Evolutionary conservation across 2,329 filamentous ascomycete species (phyloP), one percentile per base, ranked within the genome.

Genomic region (Plectosphaerella sp.): DNA sequence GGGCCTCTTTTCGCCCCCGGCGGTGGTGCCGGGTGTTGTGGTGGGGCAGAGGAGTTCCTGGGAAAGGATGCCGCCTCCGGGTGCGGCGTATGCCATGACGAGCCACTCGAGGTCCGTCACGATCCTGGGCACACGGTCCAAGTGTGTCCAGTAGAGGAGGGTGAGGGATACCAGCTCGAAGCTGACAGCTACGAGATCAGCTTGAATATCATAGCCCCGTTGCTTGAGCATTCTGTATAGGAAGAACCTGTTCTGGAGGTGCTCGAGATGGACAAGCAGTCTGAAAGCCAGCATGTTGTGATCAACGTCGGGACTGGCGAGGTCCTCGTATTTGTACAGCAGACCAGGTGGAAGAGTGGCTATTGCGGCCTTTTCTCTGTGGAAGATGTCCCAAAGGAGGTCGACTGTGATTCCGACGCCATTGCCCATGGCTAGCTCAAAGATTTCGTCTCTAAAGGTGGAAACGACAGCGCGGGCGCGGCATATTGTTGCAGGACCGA

Each of bases 161-260:
- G 74, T 76, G 11, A 74, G 58, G 1, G 69, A 68, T 1, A 79
- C 72, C 64, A 80, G 70, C 55, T 78, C 71, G 20, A 72, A 75
- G 41, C 75, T 77, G 20, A 73, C 68, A 1, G 70, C 61, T 7
- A 79, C 61, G 10, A 78, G 62, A 14, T 72, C 66, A 0, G 69
- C 69, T 9, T 70, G 64, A 9, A 70, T 67, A 0, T 64, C 57
- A 12, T 70, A 63, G 0, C 70, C 68, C 3, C 65, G 62, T 16
- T 77, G 79, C 20, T 78, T 68, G 9, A 85, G 64, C 0, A 84
- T 71, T 15, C 83, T 71, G 52, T 85, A 78, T 6, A 84, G 66
- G 10, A 86, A 73, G 52, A 86, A 84, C 3, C 80, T 67, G 39
- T 83, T 84, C 42, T 83, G 76, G 1, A 83, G 63, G 45, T 80